phyloP scores from a whole-genome alignment of 306 rosid species.

The Benincasa hispida region DNA sequence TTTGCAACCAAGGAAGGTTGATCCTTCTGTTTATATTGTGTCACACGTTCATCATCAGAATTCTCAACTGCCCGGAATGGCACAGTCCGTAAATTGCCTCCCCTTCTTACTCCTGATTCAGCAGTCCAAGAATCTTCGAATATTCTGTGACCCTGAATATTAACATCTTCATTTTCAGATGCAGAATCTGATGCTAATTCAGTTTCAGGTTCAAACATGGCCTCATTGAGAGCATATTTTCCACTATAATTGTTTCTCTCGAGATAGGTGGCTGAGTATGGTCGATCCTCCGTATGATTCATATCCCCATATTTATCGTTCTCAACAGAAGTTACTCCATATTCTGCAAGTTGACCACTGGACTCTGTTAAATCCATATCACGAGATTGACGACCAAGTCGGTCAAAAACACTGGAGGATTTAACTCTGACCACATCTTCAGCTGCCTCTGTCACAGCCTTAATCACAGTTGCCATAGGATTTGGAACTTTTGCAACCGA shows the following conservation, averaged over 20 bases:
- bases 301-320: conserved; percentile 31
- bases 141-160: conserved; percentile 22
- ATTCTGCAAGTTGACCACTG: conserved; percentile 20
- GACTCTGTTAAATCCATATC: conserved; percentile 18
- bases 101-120: conserved; percentile 39
- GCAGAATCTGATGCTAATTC: conserved; percentile 46
- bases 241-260: conserved; percentile 28
- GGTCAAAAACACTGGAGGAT: conserved; percentile 79
- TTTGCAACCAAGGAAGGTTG: conserved; percentile 30
- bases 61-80: conserved; percentile 43
- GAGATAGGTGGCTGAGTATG: conserved; percentile 15
- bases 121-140: conserved; percentile 39
- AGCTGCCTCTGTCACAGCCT: conserved; percentile 91
- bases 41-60: conserved; percentile 20
- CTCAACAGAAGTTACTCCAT: conserved; percentile 17
- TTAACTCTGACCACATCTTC: conserved; percentile 65
- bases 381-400: conserved; percentile 63
- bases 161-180: conserved; percentile 57
- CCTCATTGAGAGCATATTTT: conserved; percentile 23
- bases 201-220: conserved; percentile 37
- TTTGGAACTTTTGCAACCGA: conserved; percentile 48
- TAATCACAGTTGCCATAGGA: conserved; percentile 80
- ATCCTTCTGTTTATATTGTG: conserved; percentile 30
- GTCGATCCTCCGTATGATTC: conserved; percentile 28
- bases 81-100: conserved; percentile 24